Evolutionary conservation across 139 green algal genomes (phyloP).

Genomic region (Tetradesmus obliquus): DNA sequence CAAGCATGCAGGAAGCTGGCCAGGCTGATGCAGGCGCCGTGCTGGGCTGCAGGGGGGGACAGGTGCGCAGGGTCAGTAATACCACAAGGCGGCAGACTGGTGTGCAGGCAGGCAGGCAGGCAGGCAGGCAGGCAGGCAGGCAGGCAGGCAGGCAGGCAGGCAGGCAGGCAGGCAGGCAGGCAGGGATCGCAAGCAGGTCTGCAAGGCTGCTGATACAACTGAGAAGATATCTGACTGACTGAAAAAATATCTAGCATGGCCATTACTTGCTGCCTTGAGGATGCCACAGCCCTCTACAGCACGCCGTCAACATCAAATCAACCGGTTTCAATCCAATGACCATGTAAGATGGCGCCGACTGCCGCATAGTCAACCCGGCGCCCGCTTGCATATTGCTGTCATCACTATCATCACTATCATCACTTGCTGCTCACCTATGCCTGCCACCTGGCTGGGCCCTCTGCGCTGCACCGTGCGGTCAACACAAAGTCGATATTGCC

Average conservation of each 20-base stretch:
- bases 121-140: not conserved
- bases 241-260: not conserved
- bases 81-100: not conserved
- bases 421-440: conserved; percentile 41
- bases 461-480: conserved; percentile 46
- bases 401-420: not conserved
- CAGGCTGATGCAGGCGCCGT: conserved; percentile 49
- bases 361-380: too few species aligned
- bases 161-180: not conserved
- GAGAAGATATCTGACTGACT: not conserved
- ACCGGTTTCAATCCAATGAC: too few species aligned
- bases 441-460: conserved; percentile 42
- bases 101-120: not conserved
- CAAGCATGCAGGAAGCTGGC: conserved; percentile 49
- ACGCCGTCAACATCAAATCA: not conserved
- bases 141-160: not conserved
- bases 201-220: not conserved
- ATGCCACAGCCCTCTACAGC: not conserved
- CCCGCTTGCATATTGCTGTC: too few species aligned
- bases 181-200: not conserved
- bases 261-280: not conserved
- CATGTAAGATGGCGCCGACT: too few species aligned
- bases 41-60: conserved; percentile 8
- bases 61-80: not conserved
- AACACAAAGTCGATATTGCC: too few species aligned